These are phyloP conservation scores for Hygrocybe coccinea DNA, from an alignment of 768 basidiomycete genomes.

Conservation along the genomic window DNA sequence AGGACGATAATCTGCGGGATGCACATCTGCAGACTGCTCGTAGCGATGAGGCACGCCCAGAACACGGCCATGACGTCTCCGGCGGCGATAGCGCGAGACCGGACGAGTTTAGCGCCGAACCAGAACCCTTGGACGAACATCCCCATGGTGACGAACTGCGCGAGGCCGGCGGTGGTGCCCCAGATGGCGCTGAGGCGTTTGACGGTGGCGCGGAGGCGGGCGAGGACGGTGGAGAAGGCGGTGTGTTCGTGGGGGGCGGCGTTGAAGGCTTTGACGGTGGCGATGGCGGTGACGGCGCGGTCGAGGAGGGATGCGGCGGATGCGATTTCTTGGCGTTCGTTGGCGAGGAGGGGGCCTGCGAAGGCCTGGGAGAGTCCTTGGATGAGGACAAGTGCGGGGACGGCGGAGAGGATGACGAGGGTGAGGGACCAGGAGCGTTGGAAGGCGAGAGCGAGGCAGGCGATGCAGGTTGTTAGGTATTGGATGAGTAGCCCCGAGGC, in stretches of 20 bases:
- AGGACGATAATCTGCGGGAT: conserved; percentile 76
- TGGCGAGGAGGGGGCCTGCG: conserved; percentile 56
- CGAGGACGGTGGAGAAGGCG: conserved; percentile 41
- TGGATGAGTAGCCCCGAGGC: conserved; percentile 75
- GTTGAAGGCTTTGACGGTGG: conserved; percentile 92
- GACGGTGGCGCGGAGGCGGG: conserved; percentile 43
- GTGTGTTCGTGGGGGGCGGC: conserved; percentile 51
- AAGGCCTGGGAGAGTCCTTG: conserved; percentile 70
- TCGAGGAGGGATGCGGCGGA: conserved; percentile 74
- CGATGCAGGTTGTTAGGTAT: conserved; percentile 66
- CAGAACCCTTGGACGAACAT: conserved; percentile 98
- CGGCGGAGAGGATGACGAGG: conserved; percentile 84
- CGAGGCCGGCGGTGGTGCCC: conserved; percentile 62
- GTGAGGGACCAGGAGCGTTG: conserved; percentile 75
- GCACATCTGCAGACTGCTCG: conserved; percentile 79
- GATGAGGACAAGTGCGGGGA: conserved; percentile 75
- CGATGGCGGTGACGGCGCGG: conserved; percentile 67
- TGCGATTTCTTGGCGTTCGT: conserved; percentile 63
- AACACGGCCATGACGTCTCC: conserved; percentile 93
- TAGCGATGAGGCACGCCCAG: conserved; percentile 93
- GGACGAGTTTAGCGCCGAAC: conserved; percentile 88
- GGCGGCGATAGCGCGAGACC: conserved; percentile 56
- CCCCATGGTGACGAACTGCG: conserved; percentile 78
- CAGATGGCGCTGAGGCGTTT: conserved; percentile 61
- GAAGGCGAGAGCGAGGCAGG: conserved; percentile 83